Evolutionary conservation across 1,284 basidiomycete species (phyloP), one percentile per base, ranked within the genome.

Genomic region (Puccinia hordei): DNA sequence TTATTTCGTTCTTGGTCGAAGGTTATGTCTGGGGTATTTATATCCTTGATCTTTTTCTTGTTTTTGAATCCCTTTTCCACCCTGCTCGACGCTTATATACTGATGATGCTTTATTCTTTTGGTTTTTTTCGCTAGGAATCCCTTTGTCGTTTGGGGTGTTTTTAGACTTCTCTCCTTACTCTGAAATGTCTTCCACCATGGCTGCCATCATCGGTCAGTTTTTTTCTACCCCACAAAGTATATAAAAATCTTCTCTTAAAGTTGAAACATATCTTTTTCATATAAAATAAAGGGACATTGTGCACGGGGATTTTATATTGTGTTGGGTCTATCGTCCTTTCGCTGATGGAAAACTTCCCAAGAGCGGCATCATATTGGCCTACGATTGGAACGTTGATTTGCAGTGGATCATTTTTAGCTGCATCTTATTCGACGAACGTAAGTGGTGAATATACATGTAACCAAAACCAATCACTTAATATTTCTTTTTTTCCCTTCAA

Each of bases 111-210:
- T 24, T 1, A 41, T 30, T 24, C 13, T 5, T 46, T 30, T 46
- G 22, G 49, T 33, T 12, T 33, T 38, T 41, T 75, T 24, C 12
- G 22, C n/a, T 53, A 76, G 74, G 61, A 44, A 46, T 63, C 41
- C 74, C 74, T 2, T 27, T 53, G 46, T 76, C 74, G 13, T 76
- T 76, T 76, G 74, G 74, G 27, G 74, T 76, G 24, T 76, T 76
- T 55, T 44, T 76, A 5, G 63, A 76, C 63, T 76, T 51, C 22
- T 46, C n/a, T 35, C 74, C 74, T 9, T 76, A 76, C 46, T 66
- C 63, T 12, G 27, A 76, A 19, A 76, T 76, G 74, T 66, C 27
- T 24, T 44, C 59, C 24, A 49, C 74, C 27, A 59, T 76, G 27
- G 74, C 74, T 4, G 74, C 74, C 61, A 35, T 76, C 10, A 76